Evolutionary conservation across 139 green algal genomes (phyloP), one percentile per base, ranked within the genome.

Genomic region (Asterochloris sp.): DNA sequence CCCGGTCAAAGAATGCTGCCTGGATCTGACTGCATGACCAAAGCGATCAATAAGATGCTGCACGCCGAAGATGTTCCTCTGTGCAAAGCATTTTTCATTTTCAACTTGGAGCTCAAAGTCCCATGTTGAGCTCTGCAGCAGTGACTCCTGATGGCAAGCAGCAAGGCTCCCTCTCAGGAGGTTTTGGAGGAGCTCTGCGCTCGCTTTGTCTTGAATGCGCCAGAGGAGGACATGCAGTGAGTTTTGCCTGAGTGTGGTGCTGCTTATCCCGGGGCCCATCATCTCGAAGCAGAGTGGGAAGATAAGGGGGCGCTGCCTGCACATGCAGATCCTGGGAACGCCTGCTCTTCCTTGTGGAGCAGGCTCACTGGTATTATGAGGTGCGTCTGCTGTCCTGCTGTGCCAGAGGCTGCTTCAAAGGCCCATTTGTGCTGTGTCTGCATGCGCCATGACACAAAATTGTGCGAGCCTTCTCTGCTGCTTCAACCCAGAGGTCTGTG

Each of bases 321-420:
- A 24, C 9, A 8, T 71, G n/a, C 85, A 97, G 94, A 83, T 91
- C 91, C 27, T 95, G 94, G 26, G 94, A 98, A 82, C 89, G 93
- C 68, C 89, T 99, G 1, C 88, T 98, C 68, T 99, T 99, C 74
- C 78, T 95, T 0, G 91, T 99, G 0, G 96, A 99, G 82, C 92
- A 98, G 83, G 96, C 96, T 10, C 95, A 96, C 90, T 99, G 96
- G 96, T 97, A 96, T 75, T 99, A 99, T 84, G 95, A 99, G 89
- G 96, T 96, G 67, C 73, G 23, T 66, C 13, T 64, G 47, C 29
- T 13, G 17, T 73, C 19, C 38, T n/a, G 23, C 23, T 28, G 73
- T 71, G 66, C 66, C 17, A 23, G 66, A 26, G 17, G 66, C n/a
- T 47, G 71, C 71, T 4, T 62, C n/a, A 4, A 38, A 77, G 17